These are phyloP conservation scores for Inonotus hispidus DNA, from an alignment of 1,284 basidiomycete genomes.

Conservation along the genomic window DNA sequence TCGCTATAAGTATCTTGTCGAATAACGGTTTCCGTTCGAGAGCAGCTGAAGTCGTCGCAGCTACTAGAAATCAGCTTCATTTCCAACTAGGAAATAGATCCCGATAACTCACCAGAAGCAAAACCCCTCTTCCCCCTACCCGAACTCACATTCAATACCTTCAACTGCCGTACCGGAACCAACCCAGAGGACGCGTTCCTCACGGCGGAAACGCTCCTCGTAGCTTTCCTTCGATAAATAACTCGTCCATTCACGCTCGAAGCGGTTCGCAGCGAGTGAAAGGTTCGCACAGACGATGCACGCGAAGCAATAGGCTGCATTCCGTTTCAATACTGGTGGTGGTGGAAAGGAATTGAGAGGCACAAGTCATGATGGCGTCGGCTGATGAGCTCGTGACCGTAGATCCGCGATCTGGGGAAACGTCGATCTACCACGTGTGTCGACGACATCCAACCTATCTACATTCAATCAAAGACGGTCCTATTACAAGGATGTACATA, in stretches of 20 bases:
- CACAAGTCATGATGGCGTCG: background rate
- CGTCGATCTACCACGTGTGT: background rate
- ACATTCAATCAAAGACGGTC: no score
- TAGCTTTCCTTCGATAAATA: background rate
- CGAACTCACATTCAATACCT: background rate
- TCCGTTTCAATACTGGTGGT: background rate
- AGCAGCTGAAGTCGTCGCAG: background rate
- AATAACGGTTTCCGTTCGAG: slow-evolving; percentile 12
- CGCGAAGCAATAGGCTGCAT: slow-evolving; percentile 11
- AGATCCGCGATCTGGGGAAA: slow-evolving; percentile 6
- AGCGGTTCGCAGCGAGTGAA: background rate
- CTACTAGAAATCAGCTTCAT: background rate
- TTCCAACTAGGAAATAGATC: background rate
- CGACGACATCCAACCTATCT: no score
- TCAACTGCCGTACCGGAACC: background rate
- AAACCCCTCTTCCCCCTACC: background rate
- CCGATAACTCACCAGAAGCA: slow-evolving; percentile 1
- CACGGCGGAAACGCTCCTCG: background rate
- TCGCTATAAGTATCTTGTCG: slow-evolving; percentile 57
- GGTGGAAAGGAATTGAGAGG: background rate
- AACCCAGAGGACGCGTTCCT: slow-evolving; percentile 4
- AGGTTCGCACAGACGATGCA: background rate
- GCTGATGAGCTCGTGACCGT: background rate
- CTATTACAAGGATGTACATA: background rate
- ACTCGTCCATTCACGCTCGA: background rate